Evolutionary conservation across 352 stramenopile species (phyloP), one percentile per base, ranked within the genome.

Genomic region (Blastocystis sp.): DNA sequence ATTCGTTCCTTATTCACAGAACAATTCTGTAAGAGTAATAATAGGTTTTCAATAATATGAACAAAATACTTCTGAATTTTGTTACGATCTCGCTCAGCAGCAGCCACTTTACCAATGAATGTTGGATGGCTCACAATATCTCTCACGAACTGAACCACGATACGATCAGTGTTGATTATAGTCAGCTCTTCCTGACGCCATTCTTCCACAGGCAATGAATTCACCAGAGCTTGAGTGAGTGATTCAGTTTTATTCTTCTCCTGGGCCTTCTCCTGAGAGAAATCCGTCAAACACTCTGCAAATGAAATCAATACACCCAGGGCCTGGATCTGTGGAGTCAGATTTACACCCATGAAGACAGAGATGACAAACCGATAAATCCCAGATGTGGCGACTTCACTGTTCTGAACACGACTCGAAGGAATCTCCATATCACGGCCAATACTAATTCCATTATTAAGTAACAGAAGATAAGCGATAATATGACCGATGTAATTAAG

Each of bases 1-100:
- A 84, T 69, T 17, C 24, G 22, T 13, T 84, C 73, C 33, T 60
- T 58, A 44, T 56, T 66, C 30, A 27, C 48, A 11, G 51, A 54
- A 13, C 22, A 27, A 35, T 84, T 84, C 56, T 84, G 73, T 4
- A 84, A 27, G 15, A 84, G 15, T 37, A 84, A 17, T 13, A 84
- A 51, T 9, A 84, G 73, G 73, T 66, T 62, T 30, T 84, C 73
- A 57, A 84, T 84, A 40, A 84, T 84, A 13, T 84, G 73, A 42
- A 84, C 59, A 57, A 84, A 84, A 57, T 66, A 84, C n/a, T 66
- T 54, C 73, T 84, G 73, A 40, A 84, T 84, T 37, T 69, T 51
- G 7, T 66, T 51, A 22, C 30, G 19, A 17, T 84, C 73, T 13
- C 59, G 58, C 51, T 66, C 30, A 11, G 48, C 53, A 2, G 51